These are phyloP conservation scores for Claviceps sp. DNA, from an alignment of 2,329 filamentous ascomycete species.

Conservation along the genomic window DNA sequence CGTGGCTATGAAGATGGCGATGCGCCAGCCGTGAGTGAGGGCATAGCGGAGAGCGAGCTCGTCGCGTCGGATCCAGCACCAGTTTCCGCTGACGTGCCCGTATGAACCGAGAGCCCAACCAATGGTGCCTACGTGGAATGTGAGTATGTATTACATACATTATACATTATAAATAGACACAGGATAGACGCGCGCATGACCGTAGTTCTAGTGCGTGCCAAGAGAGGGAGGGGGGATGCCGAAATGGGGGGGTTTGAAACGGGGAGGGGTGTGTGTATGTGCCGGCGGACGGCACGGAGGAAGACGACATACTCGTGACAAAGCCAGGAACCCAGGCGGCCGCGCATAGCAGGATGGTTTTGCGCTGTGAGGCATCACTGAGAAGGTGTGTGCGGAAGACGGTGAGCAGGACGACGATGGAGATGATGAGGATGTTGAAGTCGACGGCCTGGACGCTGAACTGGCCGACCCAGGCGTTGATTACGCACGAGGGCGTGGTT, in stretches of 20 bases:
- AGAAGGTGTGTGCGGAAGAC: slow-evolving; percentile 22
- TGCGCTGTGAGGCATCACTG: slow-evolving; percentile 15
- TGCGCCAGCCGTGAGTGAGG: slow-evolving; percentile 29
- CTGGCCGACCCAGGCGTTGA: slow-evolving; percentile 32
- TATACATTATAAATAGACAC: too few relatives aligned
- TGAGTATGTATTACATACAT: too few relatives aligned
- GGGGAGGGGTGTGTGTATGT: too few relatives aligned
- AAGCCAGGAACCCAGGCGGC: slow-evolving; percentile 27
- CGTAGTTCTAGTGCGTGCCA: too few relatives aligned
- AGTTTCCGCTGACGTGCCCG: slow-evolving; percentile 27
- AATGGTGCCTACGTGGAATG: background rate
- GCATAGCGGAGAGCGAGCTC: slow-evolving; percentile 23
- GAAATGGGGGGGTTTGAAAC: too few relatives aligned
- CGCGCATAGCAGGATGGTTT: slow-evolving; percentile 20
- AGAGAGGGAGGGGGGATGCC: too few relatives aligned
- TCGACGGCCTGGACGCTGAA: slow-evolving; percentile 30
- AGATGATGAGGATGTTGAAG: slow-evolving; percentile 30
- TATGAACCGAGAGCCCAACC: slow-evolving; percentile 10
- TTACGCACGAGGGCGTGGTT: slow-evolving; percentile 16
- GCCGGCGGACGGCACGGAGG: too few relatives aligned
- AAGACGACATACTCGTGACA: slow-evolving; percentile 16
- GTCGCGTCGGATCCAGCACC: slow-evolving; percentile 29
- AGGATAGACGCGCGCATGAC: too few relatives aligned
- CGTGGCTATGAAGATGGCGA: slow-evolving; percentile 25
- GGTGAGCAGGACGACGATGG: slow-evolving; percentile 27